Conservation (phyloP, 257 asterid genomes). For the Primulina tabacum region DNA sequence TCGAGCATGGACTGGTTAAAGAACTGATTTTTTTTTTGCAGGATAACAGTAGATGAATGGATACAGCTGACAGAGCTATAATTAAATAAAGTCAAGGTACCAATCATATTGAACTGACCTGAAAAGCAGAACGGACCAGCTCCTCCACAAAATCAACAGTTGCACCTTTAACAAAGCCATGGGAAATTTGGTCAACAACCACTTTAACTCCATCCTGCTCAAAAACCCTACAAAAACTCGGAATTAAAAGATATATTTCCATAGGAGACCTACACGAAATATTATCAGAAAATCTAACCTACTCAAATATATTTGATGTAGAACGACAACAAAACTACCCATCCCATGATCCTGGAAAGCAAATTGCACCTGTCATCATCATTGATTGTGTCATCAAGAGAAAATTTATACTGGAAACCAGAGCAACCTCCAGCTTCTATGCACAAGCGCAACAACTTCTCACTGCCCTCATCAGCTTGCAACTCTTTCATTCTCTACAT, state of each 20-base stretch:
- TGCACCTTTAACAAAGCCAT: slow-evolving; percentile 84
- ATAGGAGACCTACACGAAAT: neutral
- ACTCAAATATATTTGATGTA: neutral
- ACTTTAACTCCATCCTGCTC: slow-evolving; percentile 87
- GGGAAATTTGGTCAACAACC: slow-evolving; percentile 84
- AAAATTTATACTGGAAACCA: slow-evolving; percentile 87
- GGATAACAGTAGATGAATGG: neutral
- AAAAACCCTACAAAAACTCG: slow-evolving; percentile 55
- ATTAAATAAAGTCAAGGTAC: neutral
- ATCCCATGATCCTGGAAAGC: slow-evolving; percentile 12
- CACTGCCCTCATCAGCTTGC: slow-evolving; percentile 61
- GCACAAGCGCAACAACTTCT: slow-evolving; percentile 79
- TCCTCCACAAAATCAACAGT: slow-evolving; percentile 91
- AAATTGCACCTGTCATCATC: slow-evolving; percentile 69
- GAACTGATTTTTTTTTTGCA: slow-evolving; percentile 4
- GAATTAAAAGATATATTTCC: slow-evolving; percentile 5
- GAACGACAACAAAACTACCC: neutral
- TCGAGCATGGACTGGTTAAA: neutral
- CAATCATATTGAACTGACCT: slow-evolving; percentile 46
- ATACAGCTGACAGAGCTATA: neutral
- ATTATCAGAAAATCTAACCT: slow-evolving; percentile 11
- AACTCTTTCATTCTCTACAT: slow-evolving; percentile 77
- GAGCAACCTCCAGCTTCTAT: slow-evolving; percentile 99
- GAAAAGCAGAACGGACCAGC: slow-evolving; percentile 94
- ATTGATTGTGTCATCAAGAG: slow-evolving; percentile 67